Conservation (phyloP, 192 early-diverging fungal genomes). For the Coemansia sp. region DNA sequence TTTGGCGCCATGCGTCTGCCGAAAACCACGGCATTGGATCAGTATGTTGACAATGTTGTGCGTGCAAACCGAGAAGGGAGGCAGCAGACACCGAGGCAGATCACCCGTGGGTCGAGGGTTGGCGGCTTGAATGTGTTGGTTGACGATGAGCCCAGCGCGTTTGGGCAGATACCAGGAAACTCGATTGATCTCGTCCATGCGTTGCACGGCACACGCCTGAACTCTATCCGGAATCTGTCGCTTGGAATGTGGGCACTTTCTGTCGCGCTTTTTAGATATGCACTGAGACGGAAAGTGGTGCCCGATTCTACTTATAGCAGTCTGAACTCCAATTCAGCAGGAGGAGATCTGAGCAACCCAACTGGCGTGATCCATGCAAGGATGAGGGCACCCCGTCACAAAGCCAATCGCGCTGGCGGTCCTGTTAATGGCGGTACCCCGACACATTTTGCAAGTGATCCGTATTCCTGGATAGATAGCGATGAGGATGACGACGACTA, state of each 20-base stretch:
- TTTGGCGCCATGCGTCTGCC: constrained; percentile 44
- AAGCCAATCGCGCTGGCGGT: not conserved
- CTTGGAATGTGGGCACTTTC: constrained; percentile 36
- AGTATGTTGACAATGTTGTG: constrained; percentile 26
- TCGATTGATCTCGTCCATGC: constrained; percentile 17
- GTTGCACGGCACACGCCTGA: constrained; percentile 31
- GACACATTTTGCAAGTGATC: not conserved
- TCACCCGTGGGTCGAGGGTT: not conserved
- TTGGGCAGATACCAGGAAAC: constrained; percentile 1
- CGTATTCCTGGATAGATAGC: not conserved
- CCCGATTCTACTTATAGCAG: not conserved
- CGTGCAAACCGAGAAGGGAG: not conserved
- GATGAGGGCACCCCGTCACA: not conserved
- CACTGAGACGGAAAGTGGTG: constrained; percentile 11
- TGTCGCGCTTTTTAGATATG: constrained; percentile 27
- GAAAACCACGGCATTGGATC: constrained; percentile 37
- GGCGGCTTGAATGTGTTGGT: constrained; percentile 29
- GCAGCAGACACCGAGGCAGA: not conserved
- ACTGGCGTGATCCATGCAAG: not conserved
- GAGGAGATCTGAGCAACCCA: not conserved
- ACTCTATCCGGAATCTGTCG: constrained; percentile 32
- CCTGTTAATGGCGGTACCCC: not conserved
- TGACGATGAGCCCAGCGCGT: constrained; percentile 35
- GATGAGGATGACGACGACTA: constrained; percentile 20
- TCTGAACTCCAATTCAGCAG: not conserved